Evolutionary conservation across 1,139 yeast species (phyloP), one percentile per base, ranked within the genome.

Genomic region (Yamadazyma oceani): DNA sequence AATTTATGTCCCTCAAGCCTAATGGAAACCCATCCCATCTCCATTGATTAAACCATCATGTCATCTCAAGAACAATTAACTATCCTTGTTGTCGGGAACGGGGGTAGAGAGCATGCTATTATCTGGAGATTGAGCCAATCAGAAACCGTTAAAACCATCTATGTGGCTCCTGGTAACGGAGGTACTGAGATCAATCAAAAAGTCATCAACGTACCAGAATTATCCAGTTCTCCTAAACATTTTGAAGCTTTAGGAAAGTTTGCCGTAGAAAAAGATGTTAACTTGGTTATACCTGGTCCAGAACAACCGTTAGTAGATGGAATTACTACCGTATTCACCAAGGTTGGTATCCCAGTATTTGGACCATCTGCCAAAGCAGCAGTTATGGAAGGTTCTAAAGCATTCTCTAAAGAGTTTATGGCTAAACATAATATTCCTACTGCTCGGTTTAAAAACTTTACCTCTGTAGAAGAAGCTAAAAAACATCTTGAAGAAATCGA

Each of bases 241-340:
- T 75, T 76, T 22, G 71, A 68, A 32, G 69, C 80, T 29, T 76
- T 78, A 45, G 81, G 75, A 40, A 61, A 77, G 43, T 88, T 89
- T 62, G 95, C 96, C 7, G 59, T 71, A n/a, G 77, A 78, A 30
- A 69, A 90, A 43, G 55, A 75, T 8, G 75, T 94, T 42, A 76
- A 73, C 37, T 73, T 94, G 46, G 98, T 89, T 10, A 75, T 94
- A 36, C 98, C 98, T 26, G 99, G 99, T 31, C 98, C 99, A n/a
- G 99, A 94, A 66, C 96, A 89, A 64, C 98, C 98, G 29, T 73
- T 94, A 46, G 97, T 92, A 28, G 97, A 92, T 56, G 99, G 99
- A 33, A 81, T 92, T 43, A 64, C 90, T 25, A 66, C 82, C 16
- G 69, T 72, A 36, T 90, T 92, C 73, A 64, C 69, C 41, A 73